A percentile compares a stretch with the other conserved stretches of the same genome.
Conservation (phyloP, 306 rosid species). For the Morella rubra region DNA sequence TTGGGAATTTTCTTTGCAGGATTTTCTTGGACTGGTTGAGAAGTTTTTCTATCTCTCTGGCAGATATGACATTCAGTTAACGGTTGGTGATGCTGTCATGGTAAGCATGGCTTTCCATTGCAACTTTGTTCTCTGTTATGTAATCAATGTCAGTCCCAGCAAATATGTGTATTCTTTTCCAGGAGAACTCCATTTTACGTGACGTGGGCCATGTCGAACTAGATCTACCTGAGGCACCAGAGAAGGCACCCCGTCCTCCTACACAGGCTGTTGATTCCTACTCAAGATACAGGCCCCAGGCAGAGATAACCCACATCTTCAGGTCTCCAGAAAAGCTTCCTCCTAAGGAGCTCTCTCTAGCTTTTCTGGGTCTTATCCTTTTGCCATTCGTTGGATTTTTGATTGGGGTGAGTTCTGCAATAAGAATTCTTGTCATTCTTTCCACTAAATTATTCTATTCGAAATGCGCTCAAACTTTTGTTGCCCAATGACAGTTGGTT, state of each 20-base stretch:
- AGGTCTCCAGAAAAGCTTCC: constrained; percentile 93
- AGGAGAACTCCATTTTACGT: constrained; percentile 91
- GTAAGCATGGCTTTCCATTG: constrained; percentile 44
- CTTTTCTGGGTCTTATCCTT: constrained; percentile 73
- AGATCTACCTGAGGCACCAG: constrained; percentile 98
- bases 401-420: constrained; percentile 72
- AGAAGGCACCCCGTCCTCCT: constrained; percentile 86
- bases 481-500: constrained; percentile 1
- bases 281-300: constrained; percentile 81
- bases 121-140: background rate
- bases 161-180: constrained; percentile 30
- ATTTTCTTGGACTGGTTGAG: constrained; percentile 92
- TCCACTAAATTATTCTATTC: constrained; percentile 6
- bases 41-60: constrained; percentile 92
- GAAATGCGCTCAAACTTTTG: background rate
- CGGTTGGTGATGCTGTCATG: constrained; percentile 95
- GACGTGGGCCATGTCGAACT: constrained; percentile 71
- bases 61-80: constrained; percentile 77
- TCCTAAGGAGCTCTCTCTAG: constrained; percentile 74
- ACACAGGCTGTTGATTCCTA: constrained; percentile 61
- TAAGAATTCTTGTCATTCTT: constrained; percentile 1
- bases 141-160: constrained; percentile 22
- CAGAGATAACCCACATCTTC: constrained; percentile 82
- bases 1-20: constrained; percentile 44
- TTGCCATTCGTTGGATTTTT: constrained; percentile 81